Evolutionary conservation across 306 rosid genomes (phyloP).

Genomic region (Macrotyloma uniflorum): DNA sequence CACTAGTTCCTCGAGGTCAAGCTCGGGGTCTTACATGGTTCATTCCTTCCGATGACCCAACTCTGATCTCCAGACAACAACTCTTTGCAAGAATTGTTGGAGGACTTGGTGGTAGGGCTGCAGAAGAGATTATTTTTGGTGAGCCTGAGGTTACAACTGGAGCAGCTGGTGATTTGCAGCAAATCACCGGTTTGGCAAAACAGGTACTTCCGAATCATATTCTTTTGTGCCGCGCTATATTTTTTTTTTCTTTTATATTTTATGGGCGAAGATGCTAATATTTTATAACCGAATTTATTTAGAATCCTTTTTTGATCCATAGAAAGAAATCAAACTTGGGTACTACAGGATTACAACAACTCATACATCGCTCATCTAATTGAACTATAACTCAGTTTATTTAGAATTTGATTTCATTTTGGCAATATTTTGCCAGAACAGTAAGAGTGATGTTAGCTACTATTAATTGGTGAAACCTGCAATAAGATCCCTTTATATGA

Average conservation of each 20-base stretch:
- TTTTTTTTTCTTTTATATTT: neutral
- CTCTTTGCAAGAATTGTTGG: conserved; percentile 98
- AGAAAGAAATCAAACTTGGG: neutral
- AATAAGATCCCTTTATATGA: neutral
- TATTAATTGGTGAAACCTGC: conserved; percentile 32
- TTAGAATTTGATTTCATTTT: neutral
- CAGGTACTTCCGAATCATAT: conserved; percentile 60
- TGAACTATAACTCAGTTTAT: no score
- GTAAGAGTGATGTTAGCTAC: neutral
- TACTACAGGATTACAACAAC: no score
- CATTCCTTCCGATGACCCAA: conserved; percentile 94
- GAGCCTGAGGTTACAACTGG: conserved; percentile 99
- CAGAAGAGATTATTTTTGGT: conserved; percentile 95
- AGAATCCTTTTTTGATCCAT: no score
- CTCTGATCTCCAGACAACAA: conserved; percentile 96
- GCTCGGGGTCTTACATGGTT: conserved; percentile 99
- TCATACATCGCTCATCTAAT: no score
- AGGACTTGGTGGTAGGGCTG: conserved; percentile 99
- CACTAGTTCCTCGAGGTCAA: conserved; percentile 95
- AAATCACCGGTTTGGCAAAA: conserved; percentile 93
- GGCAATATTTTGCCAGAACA: conserved; percentile 7
- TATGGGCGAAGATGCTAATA: neutral
- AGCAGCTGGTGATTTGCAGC: conserved; percentile 98
- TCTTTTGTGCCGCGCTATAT: neutral
- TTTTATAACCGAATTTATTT: neutral